Evolutionary conservation across 2,329 filamentous ascomycete species (phyloP), one percentile per base, ranked within the genome.

Genomic region (Exophiala lecanii-corni): DNA sequence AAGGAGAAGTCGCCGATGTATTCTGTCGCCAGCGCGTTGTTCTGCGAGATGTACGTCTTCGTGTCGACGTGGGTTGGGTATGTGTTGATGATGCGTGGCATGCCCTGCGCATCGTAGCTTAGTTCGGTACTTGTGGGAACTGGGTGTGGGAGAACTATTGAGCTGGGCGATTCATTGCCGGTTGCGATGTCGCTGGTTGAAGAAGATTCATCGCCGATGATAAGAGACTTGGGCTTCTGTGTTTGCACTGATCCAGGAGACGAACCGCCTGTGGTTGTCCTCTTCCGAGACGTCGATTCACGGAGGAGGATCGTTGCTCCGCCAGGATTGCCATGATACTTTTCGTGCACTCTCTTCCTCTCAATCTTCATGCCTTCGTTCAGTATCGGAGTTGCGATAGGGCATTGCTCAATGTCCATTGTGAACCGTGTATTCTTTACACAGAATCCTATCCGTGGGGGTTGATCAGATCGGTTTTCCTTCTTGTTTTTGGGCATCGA

Each of bases 391-490:
- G 92, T 98, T 38, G 86, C 92, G 49, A 98, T 94, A 4, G 92
- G 92, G 56, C 92, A 98, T 62, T 97, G 89, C 63, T 98, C 92
- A 51, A 98, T 97, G 60, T 98, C 92, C 50, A 98, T 71, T 2
- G 89, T 89, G 49, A 74, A 74, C 43, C 82, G 75, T 36, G 78
- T 78, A n/a, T 86, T 47, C 66, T 96, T 97, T 50, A 76, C 74
- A 75, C 88, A 92, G 68, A 94, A 98, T 6, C 92, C 92, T 55
- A 97, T 87, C 2, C 84, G 76, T 0, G 92, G 92, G 3, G 85
- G 74, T 72, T 58, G 62, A 65, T 45, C 76, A 65, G 48, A 59
- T 66, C 69, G 67, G 19, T 79, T 78, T 18, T 32, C 18, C 6
- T 36, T 19, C 4, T 20, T 23, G 12, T 18, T 20, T 10, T 15